Conservation (phyloP, 176 grass and related monocot species). For the Saccharum officinarum region DNA sequence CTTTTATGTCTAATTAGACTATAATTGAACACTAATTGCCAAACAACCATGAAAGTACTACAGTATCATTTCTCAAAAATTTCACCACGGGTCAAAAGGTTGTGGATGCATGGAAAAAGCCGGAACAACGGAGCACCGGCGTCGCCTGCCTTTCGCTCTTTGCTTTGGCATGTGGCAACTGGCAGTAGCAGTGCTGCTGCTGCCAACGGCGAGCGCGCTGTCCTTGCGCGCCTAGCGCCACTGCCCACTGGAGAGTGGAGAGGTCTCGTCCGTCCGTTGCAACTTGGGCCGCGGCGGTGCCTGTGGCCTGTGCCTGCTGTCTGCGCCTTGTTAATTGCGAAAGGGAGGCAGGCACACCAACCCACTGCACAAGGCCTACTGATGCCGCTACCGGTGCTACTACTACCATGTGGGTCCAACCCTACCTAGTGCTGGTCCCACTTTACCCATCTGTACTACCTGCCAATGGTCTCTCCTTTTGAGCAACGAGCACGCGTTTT, state of each 20-base stretch:
- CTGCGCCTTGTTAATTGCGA: constrained; percentile 31
- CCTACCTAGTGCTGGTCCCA: neutral
- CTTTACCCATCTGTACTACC: neutral
- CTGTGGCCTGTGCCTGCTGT: neutral
- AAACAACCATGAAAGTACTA: too few relatives aligned
- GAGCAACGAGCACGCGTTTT: too few relatives aligned
- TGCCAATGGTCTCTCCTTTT: too few relatives aligned
- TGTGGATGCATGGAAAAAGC: neutral
- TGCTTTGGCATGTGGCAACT: constrained; percentile 35
- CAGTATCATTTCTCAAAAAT: too few relatives aligned
- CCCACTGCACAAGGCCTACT: neutral
- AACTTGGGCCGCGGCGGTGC: neutral
- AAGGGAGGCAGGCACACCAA: constrained; percentile 14
- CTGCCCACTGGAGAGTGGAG: too few relatives aligned
- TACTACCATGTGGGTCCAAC: neutral
- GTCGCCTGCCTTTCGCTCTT: neutral
- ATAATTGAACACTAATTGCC: too few relatives aligned
- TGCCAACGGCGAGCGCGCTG: neutral
- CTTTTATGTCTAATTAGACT: too few relatives aligned
- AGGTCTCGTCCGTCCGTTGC: neutral
- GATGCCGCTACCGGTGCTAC: too few relatives aligned
- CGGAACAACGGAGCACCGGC: neutral
- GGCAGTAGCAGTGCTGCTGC: constrained; percentile 10
- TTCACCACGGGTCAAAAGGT: too few relatives aligned
- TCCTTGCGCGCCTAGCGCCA: neutral